A percentile compares a stretch with the other conserved stretches of the same genome.
Evolutionary conservation across 2,329 filamentous ascomycete genomes (phyloP).

Genomic region (Cytospora piceae): DNA sequence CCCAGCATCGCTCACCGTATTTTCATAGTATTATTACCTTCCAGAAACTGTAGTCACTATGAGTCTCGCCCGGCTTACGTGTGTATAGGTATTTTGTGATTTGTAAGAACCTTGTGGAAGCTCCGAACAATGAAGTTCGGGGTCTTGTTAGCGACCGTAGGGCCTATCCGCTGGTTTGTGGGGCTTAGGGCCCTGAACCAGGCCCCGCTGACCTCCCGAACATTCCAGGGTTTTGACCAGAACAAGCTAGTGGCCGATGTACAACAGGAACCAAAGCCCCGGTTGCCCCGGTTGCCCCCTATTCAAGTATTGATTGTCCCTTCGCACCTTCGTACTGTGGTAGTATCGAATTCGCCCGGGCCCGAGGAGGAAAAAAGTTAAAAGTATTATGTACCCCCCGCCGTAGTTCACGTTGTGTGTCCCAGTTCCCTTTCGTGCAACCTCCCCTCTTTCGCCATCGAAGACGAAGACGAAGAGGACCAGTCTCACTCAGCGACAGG

Average conservation of each 20-base stretch:
- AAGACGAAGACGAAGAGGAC: neutral
- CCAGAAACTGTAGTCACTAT: neutral
- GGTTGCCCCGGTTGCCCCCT: neutral
- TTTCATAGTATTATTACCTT: neutral
- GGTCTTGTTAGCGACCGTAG: neutral
- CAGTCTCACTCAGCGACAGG: conserved; percentile 6
- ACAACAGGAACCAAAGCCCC: too few relatives aligned
- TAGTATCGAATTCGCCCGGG: neutral
- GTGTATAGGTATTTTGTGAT: neutral
- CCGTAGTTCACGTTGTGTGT: neutral
- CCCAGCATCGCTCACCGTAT: too few relatives aligned
- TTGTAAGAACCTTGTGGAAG: too few relatives aligned
- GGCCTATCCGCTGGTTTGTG: neutral
- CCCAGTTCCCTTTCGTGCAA: neutral
- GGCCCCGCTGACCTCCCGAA: too few relatives aligned
- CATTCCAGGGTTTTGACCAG: too few relatives aligned
- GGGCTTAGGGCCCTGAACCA: neutral
- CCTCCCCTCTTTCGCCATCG: neutral
- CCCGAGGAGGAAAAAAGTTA: neutral
- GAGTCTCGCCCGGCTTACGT: too few relatives aligned
- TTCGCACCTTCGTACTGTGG: neutral
- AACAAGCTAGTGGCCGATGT: too few relatives aligned
- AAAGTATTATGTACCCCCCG: neutral
- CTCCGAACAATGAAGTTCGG: neutral
- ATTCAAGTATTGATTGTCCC: neutral